These are phyloP conservation scores for Reutealis trisperma DNA, from an alignment of 345 rosid genomes.

Conservation along the genomic window DNA sequence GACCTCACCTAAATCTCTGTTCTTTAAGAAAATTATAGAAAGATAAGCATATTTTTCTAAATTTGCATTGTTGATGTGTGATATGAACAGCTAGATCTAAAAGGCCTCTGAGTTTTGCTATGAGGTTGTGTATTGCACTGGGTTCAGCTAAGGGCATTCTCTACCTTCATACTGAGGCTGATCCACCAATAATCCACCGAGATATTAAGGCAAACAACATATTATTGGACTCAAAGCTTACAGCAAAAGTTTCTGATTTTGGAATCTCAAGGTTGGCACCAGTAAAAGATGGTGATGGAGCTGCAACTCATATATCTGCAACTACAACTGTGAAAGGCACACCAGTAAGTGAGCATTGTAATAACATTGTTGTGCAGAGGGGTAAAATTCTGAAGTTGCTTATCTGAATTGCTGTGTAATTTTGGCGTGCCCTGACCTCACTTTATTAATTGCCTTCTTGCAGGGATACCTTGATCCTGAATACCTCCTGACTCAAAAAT, in stretches of 20 bases:
- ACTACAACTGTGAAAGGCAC: slow-evolving; percentile 66
- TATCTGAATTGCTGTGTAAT: too few species aligned
- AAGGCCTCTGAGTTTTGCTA: slow-evolving; percentile 44
- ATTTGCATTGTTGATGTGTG: slow-evolving; percentile 6
- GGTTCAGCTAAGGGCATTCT: slow-evolving; percentile 78
- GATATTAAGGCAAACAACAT: slow-evolving; percentile 68
- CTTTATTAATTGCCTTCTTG: slow-evolving; percentile 3
- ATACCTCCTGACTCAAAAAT: slow-evolving; percentile 78
- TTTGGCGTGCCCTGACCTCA: too few species aligned
- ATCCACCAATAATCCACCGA: slow-evolving; percentile 81
- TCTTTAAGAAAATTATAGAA: too few species aligned
- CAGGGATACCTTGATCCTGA: slow-evolving; percentile 96
- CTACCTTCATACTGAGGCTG: slow-evolving; percentile 82
- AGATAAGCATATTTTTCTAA: too few species aligned
- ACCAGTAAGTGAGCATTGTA: slow-evolving; percentile 45
- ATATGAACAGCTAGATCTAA: slow-evolving; percentile 52
- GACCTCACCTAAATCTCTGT: too few species aligned
- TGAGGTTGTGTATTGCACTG: slow-evolving; percentile 62
- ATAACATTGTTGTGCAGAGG: background rate
- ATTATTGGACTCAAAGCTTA: slow-evolving; percentile 64
- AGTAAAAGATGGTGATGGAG: slow-evolving; percentile 57
- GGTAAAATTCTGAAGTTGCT: too few species aligned
- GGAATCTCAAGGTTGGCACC: slow-evolving; percentile 84
- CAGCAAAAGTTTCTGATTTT: slow-evolving; percentile 81
- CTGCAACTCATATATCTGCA: slow-evolving; percentile 58